Evolutionary conservation across 495 filamentous ascomycete species (phyloP).

Genomic region (Cryomyces antarcticus): DNA sequence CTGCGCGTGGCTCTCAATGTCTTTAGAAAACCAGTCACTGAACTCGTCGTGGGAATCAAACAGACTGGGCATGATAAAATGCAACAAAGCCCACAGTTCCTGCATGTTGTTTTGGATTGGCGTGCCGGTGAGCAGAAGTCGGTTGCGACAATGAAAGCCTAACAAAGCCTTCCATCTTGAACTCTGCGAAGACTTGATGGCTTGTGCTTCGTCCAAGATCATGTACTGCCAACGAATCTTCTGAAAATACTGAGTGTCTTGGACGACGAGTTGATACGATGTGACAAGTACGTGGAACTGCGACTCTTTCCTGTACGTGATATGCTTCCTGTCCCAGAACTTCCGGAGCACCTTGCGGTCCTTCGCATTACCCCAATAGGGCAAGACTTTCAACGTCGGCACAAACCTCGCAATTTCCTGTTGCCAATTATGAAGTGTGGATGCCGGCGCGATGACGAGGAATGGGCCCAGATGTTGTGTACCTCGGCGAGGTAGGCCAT

Average conservation of each 20-base stretch:
- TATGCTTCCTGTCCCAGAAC: slow-evolving; percentile 96
- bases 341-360: slow-evolving; percentile 93
- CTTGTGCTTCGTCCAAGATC: slow-evolving; percentile 96
- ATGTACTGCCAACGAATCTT: slow-evolving; percentile 99
- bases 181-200: slow-evolving; percentile 94
- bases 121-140: slow-evolving; percentile 83
- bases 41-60: slow-evolving; percentile 99
- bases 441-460: slow-evolving; percentile 88
- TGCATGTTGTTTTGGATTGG: slow-evolving; percentile 99
- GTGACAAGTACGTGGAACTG: slow-evolving; percentile 92
- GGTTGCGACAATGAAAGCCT: slow-evolving; percentile 88
- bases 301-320: slow-evolving; percentile 81
- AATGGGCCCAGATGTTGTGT: slow-evolving; percentile 97
- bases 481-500: slow-evolving; percentile 97
- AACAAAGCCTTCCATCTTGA: slow-evolving; percentile 92
- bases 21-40: slow-evolving; percentile 99
- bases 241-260: slow-evolving; percentile 90
- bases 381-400: slow-evolving; percentile 78
- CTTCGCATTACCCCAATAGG: slow-evolving; percentile 89
- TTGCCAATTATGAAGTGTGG: slow-evolving; percentile 97
- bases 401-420: slow-evolving; percentile 94
- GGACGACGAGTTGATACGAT: slow-evolving; percentile 91
- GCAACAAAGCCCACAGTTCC: slow-evolving; percentile 88
- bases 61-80: slow-evolving; percentile 98
- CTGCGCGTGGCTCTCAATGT: slow-evolving; percentile 95